A percentile compares a stretch with the other conserved stretches of the same genome.
phyloP scores from a whole-genome alignment of 2,329 filamentous ascomycete genomes.

The Exophiala mesophila region DNA sequence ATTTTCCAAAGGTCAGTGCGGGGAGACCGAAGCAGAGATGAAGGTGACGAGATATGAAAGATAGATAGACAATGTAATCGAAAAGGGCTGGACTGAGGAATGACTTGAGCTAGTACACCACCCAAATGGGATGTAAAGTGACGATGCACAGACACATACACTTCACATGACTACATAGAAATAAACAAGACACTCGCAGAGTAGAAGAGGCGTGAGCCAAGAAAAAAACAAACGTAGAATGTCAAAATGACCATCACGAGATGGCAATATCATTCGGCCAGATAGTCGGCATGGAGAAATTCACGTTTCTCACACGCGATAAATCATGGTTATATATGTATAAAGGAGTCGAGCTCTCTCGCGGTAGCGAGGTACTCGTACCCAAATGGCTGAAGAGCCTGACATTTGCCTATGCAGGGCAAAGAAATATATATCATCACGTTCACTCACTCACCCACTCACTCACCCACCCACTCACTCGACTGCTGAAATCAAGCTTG shows the following conservation, averaged over 20 bases:
- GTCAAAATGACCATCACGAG: constrained; percentile 11
- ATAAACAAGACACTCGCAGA: too few species aligned
- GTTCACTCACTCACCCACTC: background rate
- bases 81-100: too few species aligned
- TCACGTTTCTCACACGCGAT: background rate
- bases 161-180: too few species aligned
- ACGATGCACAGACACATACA: too few species aligned
- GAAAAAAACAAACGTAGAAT: background rate
- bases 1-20: constrained; percentile 62
- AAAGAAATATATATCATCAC: constrained; percentile 8
- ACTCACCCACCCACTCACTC: too few species aligned
- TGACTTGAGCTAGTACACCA: too few species aligned
- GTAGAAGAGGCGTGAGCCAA: too few species aligned
- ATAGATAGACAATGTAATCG: too few species aligned
- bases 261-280: constrained; percentile 10
- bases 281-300: constrained; percentile 4
- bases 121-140: too few species aligned
- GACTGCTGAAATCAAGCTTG: too few species aligned
- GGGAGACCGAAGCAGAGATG: constrained; percentile 14
- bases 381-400: constrained; percentile 19
- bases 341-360: background rate
- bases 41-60: background rate
- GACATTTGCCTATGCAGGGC: constrained; percentile 15
- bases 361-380: background rate
- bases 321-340: background rate